phyloP scores from a whole-genome alignment of 2,329 filamentous ascomycete genomes.

The Ophiostoma pallidulum region DNA sequence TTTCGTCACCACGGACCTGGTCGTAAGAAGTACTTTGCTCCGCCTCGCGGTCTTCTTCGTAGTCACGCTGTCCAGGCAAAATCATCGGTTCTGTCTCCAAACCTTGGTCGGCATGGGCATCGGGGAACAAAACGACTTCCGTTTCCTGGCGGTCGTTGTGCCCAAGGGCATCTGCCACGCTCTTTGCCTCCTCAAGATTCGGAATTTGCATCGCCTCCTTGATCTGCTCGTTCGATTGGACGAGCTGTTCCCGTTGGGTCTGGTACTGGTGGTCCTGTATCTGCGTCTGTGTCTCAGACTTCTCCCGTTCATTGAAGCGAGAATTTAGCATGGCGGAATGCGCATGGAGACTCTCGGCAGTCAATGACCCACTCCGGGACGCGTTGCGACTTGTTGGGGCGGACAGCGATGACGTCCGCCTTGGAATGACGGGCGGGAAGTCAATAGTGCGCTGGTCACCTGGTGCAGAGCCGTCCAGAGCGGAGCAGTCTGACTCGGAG shows the following conservation, averaged over 20 bases:
- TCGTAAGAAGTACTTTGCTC: constrained; percentile 21
- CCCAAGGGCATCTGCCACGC: background rate
- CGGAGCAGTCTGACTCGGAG: constrained; percentile 39
- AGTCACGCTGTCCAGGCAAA: background rate
- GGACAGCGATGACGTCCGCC: constrained; percentile 51
- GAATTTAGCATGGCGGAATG: constrained; percentile 26
- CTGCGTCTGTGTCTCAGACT: constrained; percentile 10
- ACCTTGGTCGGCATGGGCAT: constrained; percentile 22
- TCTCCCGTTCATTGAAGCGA: background rate
- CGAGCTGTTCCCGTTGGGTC: background rate
- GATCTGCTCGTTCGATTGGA: background rate
- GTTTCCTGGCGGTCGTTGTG: background rate
- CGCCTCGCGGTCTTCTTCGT: background rate
- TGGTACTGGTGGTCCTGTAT: background rate
- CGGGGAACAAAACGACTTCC: constrained; percentile 14
- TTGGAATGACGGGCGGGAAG: constrained; percentile 47
- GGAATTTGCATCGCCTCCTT: too few species aligned
- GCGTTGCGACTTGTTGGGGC: constrained; percentile 51
- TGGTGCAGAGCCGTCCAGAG: constrained; percentile 26
- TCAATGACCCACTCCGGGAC: constrained; percentile 41
- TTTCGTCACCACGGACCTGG: constrained; percentile 22
- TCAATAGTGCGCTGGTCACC: constrained; percentile 49
- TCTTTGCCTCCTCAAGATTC: background rate
- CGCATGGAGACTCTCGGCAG: constrained; percentile 48
- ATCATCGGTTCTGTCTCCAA: constrained; percentile 23